These are phyloP conservation scores for barley (Hordeum vulgare) DNA, from an alignment of 176 grass and related monocot species.

Conservation along the genomic window DNA sequence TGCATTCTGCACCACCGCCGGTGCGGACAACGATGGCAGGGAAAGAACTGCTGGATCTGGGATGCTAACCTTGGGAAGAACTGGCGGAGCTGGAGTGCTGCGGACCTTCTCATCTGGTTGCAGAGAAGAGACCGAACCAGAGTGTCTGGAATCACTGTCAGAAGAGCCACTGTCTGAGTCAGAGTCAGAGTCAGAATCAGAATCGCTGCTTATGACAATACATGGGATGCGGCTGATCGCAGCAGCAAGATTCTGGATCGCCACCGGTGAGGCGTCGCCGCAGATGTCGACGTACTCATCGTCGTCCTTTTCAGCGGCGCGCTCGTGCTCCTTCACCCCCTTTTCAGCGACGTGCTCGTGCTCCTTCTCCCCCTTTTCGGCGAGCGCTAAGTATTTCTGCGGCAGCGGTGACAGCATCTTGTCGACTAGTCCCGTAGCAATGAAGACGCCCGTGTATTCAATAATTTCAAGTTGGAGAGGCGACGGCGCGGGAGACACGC, in stretches of 20 bases:
- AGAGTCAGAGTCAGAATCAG: neutral
- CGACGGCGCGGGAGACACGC: neutral
- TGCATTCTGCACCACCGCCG: neutral
- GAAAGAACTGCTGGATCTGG: neutral
- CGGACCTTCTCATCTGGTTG: neutral
- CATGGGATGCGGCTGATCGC: neutral
- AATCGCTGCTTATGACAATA: neutral
- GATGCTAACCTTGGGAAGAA: neutral
- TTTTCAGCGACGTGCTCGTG: too few species aligned
- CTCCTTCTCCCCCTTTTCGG: neutral
- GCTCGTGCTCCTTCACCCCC: too few species aligned
- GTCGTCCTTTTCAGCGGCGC: neutral
- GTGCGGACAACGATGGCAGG: neutral
- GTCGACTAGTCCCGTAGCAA: neutral
- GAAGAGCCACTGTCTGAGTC: neutral
- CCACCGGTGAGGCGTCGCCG: slow-evolving; percentile 24
- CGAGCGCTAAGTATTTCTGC: neutral
- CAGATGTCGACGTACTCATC: slow-evolving; percentile 28
- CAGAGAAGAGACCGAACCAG: neutral
- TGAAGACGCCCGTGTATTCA: neutral
- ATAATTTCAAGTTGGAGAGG: neutral
- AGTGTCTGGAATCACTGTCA: neutral
- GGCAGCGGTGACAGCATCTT: neutral
- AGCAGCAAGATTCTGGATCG: neutral
- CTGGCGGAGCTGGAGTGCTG: neutral